Conservation (phyloP, 345 rosid genomes). For the Salix udensis region DNA sequence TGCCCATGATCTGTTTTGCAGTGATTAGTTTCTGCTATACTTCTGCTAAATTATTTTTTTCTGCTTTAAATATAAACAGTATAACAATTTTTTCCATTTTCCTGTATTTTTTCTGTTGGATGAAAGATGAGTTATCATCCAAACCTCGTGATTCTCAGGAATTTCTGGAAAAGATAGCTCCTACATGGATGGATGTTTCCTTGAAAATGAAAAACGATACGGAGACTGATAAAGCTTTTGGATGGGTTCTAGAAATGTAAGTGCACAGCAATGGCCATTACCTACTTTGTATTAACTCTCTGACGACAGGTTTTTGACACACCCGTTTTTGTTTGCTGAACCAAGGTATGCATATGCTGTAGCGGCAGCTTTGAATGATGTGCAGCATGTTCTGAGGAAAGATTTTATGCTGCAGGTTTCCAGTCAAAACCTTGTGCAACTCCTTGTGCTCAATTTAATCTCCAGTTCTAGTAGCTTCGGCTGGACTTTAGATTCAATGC, state of each 20-base stretch:
- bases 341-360: conserved; percentile 95
- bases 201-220: conserved; percentile 81
- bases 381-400: conserved; percentile 73
- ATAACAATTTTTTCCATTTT: neutral
- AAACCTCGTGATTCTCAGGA: conserved; percentile 5
- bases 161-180: conserved; percentile 74
- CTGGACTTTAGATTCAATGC: neutral
- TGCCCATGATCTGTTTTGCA: neutral
- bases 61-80: neutral
- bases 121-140: neutral
- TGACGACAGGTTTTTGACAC: neutral
- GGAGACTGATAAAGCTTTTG: conserved; percentile 83
- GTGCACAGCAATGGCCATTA: conserved; percentile 8
- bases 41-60: neutral
- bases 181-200: conserved; percentile 98
- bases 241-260: conserved; percentile 99
- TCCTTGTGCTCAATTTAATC: neutral
- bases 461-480: neutral
- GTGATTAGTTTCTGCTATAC: neutral
- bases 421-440: neutral
- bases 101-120: conserved; percentile 3
- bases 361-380: conserved; percentile 90
- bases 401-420: conserved; percentile 98
- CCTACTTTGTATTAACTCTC: neutral
- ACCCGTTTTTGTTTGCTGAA: conserved; percentile 7